Evolutionary conservation across 257 asterid species (phyloP).

Genomic region (Przewalskia tangutica): DNA sequence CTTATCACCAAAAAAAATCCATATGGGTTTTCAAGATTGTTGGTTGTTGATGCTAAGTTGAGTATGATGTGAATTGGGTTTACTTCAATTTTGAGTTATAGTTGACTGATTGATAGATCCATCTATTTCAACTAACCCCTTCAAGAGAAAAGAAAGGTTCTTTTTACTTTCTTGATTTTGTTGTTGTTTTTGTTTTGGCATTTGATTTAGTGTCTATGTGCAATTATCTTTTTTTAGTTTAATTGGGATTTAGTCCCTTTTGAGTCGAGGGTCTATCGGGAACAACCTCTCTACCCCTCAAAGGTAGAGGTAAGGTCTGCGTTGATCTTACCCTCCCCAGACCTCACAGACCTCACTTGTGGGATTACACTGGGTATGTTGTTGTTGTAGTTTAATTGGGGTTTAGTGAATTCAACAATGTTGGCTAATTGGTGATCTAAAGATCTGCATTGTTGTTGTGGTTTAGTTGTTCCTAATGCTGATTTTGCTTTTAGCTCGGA

Average conservation of each 20-base stretch:
- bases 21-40: background rate
- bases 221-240: background rate
- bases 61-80: background rate
- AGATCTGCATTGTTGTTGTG: slow-evolving; percentile 24
- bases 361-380: too few species aligned
- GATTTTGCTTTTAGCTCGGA: background rate
- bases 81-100: background rate
- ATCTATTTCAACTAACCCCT: background rate
- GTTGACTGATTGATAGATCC: slow-evolving; percentile 2
- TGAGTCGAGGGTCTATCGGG: too few species aligned
- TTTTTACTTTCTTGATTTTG: background rate
- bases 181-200: background rate
- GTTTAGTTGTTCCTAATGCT: slow-evolving; percentile 9
- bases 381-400: slow-evolving; percentile 4
- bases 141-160: background rate
- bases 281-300: too few species aligned
- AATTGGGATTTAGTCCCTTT: too few species aligned
- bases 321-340: too few species aligned
- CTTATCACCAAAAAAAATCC: background rate
- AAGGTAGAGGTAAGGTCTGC: too few species aligned
- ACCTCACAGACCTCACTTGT: too few species aligned
- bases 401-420: background rate
- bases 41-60: background rate
- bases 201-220: background rate
- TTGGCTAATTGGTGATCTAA: slow-evolving; percentile 8